Evolutionary conservation across 208 protist species (phyloP).

Genomic region (Entamoeba moshkovskii): DNA sequence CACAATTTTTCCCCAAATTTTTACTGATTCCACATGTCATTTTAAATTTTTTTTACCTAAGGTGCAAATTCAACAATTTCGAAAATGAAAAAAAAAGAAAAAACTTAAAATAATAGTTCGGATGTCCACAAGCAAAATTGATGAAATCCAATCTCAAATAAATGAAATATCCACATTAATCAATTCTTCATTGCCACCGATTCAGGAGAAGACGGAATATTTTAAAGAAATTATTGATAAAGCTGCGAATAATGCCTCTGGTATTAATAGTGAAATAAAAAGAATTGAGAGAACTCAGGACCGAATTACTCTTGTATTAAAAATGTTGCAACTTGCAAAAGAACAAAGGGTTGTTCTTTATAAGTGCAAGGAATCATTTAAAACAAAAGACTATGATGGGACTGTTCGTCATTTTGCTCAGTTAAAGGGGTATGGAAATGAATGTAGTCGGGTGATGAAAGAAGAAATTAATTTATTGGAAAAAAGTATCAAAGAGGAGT

Average conservation of each 20-base stretch:
- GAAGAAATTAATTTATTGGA: background rate
- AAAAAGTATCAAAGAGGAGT: background rate
- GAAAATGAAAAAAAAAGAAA: background rate
- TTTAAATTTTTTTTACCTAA: too few species aligned
- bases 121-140: background rate
- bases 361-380: background rate
- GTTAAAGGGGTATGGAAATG: background rate
- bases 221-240: background rate
- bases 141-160: background rate
- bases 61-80: too few species aligned
- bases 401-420: background rate
- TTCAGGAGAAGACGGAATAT: background rate
- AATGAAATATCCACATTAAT: background rate
- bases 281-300: background rate
- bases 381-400: background rate
- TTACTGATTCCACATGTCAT: too few species aligned
- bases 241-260: background rate
- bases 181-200: background rate
- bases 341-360: background rate
- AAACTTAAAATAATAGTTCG: background rate
- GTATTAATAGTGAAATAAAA: background rate
- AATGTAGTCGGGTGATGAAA: background rate
- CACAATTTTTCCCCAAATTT: too few species aligned
- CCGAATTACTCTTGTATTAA: background rate
- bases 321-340: background rate